Base-by-base conservation (phyloP, 805 yeast species). In the Wickerhamomyces xylosicus region DNA sequence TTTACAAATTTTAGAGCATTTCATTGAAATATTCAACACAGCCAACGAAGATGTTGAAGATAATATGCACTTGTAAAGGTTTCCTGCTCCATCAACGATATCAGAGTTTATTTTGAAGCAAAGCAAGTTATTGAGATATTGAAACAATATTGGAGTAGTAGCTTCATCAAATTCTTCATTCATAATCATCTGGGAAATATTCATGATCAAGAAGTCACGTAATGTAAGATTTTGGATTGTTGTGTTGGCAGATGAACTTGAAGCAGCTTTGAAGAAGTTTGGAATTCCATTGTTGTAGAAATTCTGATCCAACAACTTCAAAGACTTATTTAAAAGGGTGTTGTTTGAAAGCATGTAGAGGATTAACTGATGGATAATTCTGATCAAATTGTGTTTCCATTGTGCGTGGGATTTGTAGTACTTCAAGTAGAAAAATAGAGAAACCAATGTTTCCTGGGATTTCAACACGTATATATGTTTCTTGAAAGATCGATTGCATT, bases 401-500 rank as follows among this genome's bases (percentile, higher is more conserved):
- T 51, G 50, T 11, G 61, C 63, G 21, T 53, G 60, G 27, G 59
- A 58, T 39, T 66, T 63, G 48, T 66, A 76, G 19, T 68, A 71
- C 39, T 64, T 62, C 36, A 85, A 63, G 54, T 82, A 74, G 55
- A 71, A 83, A 7, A 78, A 50, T 16, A 83, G 57, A 2, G 71
- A 57, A 0, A 82, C 61, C 33, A 73, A 56, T 32, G 83, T 56
- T 47, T 79, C 80, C 22, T 69, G 63, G 2, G 77, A 71, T 44
- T 67, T 66, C 34, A 67, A 63, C 13, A 67, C 64, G 3, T 68
- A 57, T 22, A 76, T 59, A 37, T 66, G 61, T 15, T 53, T 50
- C 41, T 68, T 67, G 49, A 81, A 78, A 36, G 58, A 58, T 42
- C 65, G 66, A 58, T 90, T 90, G 48, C 86, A 78, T 52, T 85